Evolutionary conservation across 2,329 filamentous ascomycete species (phyloP).

Genomic region (Pyrenophora teres): DNA sequence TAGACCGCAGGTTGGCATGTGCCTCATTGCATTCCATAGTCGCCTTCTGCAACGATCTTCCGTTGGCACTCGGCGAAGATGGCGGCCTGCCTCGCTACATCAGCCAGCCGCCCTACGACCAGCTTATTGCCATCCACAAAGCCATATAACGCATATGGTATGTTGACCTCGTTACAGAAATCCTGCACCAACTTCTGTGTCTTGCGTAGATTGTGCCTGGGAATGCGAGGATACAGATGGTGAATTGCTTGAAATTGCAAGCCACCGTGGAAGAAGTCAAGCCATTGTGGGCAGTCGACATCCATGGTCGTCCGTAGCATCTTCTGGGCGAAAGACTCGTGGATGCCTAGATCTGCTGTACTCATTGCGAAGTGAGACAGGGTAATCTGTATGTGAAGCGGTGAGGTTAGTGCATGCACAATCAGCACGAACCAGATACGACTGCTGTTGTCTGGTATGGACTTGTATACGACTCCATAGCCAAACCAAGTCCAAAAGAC

Average conservation of each 20-base stretch:
- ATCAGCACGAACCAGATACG: slow-evolving; percentile 67
- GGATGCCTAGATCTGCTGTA: slow-evolving; percentile 65
- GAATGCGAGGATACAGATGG: slow-evolving; percentile 70
- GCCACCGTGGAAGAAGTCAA: slow-evolving; percentile 74
- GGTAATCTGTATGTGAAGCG: slow-evolving; percentile 73
- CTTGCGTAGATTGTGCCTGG: slow-evolving; percentile 68
- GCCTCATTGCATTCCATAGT: slow-evolving; percentile 34
- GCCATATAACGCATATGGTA: slow-evolving; percentile 65
- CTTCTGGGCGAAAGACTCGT: slow-evolving; percentile 70
- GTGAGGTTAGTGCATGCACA: slow-evolving; percentile 68
- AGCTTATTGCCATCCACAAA: slow-evolving; percentile 68
- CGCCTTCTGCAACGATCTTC: slow-evolving; percentile 45
- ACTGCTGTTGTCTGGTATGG: slow-evolving; percentile 61
- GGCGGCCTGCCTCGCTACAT: slow-evolving; percentile 65
- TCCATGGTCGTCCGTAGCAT: slow-evolving; percentile 76
- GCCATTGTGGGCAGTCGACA: slow-evolving; percentile 71
- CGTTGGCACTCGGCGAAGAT: slow-evolving; percentile 62
- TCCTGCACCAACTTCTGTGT: slow-evolving; percentile 64
- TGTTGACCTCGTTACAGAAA: slow-evolving; percentile 67
- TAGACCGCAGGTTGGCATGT: too few relatives aligned
- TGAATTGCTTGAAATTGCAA: slow-evolving; percentile 75
- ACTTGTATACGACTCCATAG: slow-evolving; percentile 65
- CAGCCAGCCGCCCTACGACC: slow-evolving; percentile 59
- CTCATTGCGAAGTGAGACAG: slow-evolving; percentile 76
- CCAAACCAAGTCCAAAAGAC: slow-evolving; percentile 73